A percentile compares a stretch with the other conserved stretches of the same genome.
These are phyloP conservation scores for Flammula alnicola DNA, from an alignment of 1,284 basidiomycete genomes.

Conservation along the genomic window DNA sequence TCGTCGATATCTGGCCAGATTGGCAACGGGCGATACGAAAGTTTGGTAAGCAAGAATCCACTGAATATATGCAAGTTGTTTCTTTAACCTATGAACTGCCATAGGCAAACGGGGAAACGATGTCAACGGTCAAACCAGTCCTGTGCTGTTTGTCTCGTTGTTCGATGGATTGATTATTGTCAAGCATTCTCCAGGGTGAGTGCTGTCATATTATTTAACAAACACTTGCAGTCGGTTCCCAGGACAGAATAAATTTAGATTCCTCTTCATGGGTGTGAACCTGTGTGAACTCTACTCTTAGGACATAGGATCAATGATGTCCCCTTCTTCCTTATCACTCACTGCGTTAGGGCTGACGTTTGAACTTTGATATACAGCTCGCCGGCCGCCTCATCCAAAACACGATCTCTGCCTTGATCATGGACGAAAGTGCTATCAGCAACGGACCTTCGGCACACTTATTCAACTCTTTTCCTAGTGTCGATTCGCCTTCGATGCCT, in stretches of 20 bases:
- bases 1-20: no score
- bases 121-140: no score
- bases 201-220: background rate
- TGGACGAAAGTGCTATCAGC: background rate
- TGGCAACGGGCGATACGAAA: no score
- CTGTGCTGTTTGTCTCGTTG: background rate
- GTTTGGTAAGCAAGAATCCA: no score
- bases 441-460: no score
- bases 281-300: background rate
- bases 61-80: no score
- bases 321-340: background rate
- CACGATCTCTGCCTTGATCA: background rate
- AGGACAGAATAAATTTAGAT: constrained; percentile 4
- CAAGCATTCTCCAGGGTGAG: constrained; percentile 1
- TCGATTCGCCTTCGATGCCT: no score
- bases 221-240: background rate
- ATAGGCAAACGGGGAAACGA: no score
- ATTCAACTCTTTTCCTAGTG: no score
- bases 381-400: background rate
- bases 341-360: background rate
- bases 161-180: constrained; percentile 2
- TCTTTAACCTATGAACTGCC: no score
- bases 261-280: background rate
- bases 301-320: background rate
- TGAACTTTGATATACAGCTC: background rate